These are phyloP conservation scores for Paramecium primaurelia DNA, from an alignment of 73 alveolate genomes.

Conservation along the genomic window DNA sequence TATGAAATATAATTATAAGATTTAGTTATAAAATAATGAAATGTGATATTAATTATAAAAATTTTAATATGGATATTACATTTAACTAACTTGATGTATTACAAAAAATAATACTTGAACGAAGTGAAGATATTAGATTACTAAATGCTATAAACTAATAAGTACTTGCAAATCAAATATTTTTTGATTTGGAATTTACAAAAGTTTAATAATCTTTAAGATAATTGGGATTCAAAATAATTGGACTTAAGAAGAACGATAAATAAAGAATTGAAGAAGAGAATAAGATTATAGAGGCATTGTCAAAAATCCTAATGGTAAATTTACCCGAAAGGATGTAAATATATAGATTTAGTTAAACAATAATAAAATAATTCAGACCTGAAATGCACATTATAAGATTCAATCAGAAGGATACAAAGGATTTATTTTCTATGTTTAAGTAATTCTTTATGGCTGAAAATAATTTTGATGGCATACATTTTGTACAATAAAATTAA, in stretches of 20 bases:
- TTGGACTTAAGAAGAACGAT: background rate
- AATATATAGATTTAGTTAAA: conserved; percentile 7
- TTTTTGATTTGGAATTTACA: conserved; percentile 39
- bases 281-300: background rate
- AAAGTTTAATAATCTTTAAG: conserved; percentile 3
- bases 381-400: conserved; percentile 44
- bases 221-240: conserved; percentile 40
- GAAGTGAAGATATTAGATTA: background rate
- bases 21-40: background rate
- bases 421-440: conserved; percentile 26
- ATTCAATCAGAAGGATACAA: conserved; percentile 34
- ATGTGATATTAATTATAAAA: background rate
- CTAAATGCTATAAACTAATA: background rate
- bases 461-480: conserved; percentile 36
- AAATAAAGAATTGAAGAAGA: conserved; percentile 26
- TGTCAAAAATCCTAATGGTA: background rate
- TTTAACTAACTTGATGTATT: conserved; percentile 12
- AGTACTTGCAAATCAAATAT: conserved; percentile 6
- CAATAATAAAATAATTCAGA: conserved; percentile 16
- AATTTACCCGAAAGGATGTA: conserved; percentile 45
- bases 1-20: background rate
- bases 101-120: background rate
- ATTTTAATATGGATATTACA: conserved; percentile 9
- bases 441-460: conserved; percentile 53
- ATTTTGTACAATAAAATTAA: background rate